Evolutionary conservation across 2,329 filamentous ascomycete species (phyloP), one percentile per base, ranked within the genome.

Genomic region (Thermoascus crustaceus): DNA sequence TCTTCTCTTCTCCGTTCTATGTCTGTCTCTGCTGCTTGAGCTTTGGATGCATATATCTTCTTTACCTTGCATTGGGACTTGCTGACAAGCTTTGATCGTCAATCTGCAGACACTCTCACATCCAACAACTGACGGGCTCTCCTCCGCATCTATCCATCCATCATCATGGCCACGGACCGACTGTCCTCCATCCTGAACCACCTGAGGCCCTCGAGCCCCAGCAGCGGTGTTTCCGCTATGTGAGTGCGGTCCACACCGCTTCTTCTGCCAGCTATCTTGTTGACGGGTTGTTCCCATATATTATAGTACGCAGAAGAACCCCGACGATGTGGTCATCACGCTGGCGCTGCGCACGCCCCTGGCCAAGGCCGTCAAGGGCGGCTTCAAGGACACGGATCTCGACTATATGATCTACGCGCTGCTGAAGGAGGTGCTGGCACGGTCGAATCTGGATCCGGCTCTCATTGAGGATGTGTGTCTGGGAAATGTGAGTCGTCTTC

Each of bases 271-370:
- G n/a, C n/a, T 16, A 30, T 39, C 7, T 39, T 26, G 22, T 17
- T 30, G 32, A 14, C 20, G 10, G 31, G 16, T 7, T 13, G 29
- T 13, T 7, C 5, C n/a, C 22, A 10, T 9, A 35, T 24, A 32
- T 43, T 40, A 26, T 38, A 94, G 87, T 56, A 87, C 85, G 39
- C 79, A 85, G 50, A 88, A 96, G 72, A 93, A 94, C 63, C 78
- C 88, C 49, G 89, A 96, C 60, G 91, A 98, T 69, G 75, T 98
- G 36, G 91, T 98, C 59, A 94, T 96, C 57, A 98, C 91, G 5
- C 77, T 93, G 39, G 89, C 89, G 18, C 71, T 88, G 53, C 84
- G 91, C 38, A 95, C 89, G 18, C 87, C 91, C 1, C 74, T 98
- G 43, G 74, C 82, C 57, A 96, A 95, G 69, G 87, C 76, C 34